Base-by-base conservation (phyloP, 495 filamentous ascomycete species). In the Podospora comata region DNA sequence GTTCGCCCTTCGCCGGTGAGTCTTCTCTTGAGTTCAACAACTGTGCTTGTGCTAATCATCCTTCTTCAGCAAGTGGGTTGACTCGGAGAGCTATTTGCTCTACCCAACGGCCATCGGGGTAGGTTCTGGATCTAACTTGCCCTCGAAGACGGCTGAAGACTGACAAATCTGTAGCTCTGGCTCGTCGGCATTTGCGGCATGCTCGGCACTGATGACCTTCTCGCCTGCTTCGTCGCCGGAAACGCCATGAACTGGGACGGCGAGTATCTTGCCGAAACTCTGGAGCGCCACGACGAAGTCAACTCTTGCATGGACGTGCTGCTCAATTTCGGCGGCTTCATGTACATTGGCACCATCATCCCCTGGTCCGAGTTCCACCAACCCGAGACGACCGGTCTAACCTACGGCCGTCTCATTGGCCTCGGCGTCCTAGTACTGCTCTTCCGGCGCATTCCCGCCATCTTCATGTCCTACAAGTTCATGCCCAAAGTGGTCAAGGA, bases 161-260 rank as follows among this genome's bases (percentile, higher is more conserved):
- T 62, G 44, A 28, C 28, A 26, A 23, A 26, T 26, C 5, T 62
- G 48, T 30, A 77, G 75, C 70, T 86, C 16, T 95, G 94, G 75
- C 88, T 94, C 60, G 82, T 92, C 6, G 91, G 91, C 18, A 93
- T 91, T 9, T 90, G 89, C 68, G 92, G 92, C 18, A 85, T 94
- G 79, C 86, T 96, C 64, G 93, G 92, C 11, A 93, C 89, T 26
- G 92, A 96, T 74, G 93, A 96, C 72, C 88, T 96, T n/a, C 84
- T 97, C 9, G 92, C 93, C 18, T 96, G 92, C 77, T 97, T 97
- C 72, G 86, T 96, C 66, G 92, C 93, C 20, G 93, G 93, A 23
- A 95, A 94, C 76, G 88, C 86, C 7, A 90, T 97, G 71, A 96
- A 91, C 59, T 90, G 90, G 83, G 92, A 86, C 79, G 93, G 94